Evolutionary conservation across 306 rosid species (phyloP).

Genomic region (Astragalus glycyphyllos): DNA sequence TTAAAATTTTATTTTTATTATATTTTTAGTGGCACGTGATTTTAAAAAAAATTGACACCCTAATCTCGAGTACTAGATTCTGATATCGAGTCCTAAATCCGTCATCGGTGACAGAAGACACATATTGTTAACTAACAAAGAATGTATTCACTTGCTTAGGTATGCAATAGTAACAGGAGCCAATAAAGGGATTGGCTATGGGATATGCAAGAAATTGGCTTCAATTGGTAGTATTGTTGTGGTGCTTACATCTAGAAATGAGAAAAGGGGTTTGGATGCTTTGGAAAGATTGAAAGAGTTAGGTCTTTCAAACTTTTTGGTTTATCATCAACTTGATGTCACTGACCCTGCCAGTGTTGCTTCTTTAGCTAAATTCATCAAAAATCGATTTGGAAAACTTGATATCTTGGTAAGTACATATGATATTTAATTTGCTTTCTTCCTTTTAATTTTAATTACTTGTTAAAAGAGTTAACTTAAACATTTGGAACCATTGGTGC

Average conservation of each 20-base stretch:
- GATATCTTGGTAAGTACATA: constrained; percentile 48
- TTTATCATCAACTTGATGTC: constrained; percentile 58
- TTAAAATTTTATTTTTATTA: too few species aligned
- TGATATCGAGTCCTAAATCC: too few species aligned
- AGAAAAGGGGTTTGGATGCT: constrained; percentile 49
- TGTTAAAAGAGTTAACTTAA: background rate
- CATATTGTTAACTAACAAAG: background rate
- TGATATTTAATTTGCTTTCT: too few species aligned
- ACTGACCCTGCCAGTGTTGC: constrained; percentile 46
- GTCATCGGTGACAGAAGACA: too few species aligned
- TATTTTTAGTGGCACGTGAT: too few species aligned
- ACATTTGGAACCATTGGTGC: constrained; percentile 8
- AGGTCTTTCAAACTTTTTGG: constrained; percentile 36
- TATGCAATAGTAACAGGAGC: constrained; percentile 51
- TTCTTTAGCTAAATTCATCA: constrained; percentile 44
- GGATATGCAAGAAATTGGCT: constrained; percentile 53
- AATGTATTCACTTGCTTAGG: constrained; percentile 11
- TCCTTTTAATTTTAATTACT: background rate
- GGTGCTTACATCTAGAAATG: constrained; percentile 50
- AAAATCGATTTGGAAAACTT: constrained; percentile 45
- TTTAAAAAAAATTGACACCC: too few species aligned
- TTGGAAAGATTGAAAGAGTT: constrained; percentile 43
- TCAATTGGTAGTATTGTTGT: constrained; percentile 39
- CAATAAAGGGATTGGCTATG: constrained; percentile 53
- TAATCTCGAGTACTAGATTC: too few species aligned